A percentile compares a stretch with the other conserved stretches of the same genome.
Evolutionary conservation across 2,329 filamentous ascomycete genomes (phyloP).

Genomic region (Alternaria incomplexa): DNA sequence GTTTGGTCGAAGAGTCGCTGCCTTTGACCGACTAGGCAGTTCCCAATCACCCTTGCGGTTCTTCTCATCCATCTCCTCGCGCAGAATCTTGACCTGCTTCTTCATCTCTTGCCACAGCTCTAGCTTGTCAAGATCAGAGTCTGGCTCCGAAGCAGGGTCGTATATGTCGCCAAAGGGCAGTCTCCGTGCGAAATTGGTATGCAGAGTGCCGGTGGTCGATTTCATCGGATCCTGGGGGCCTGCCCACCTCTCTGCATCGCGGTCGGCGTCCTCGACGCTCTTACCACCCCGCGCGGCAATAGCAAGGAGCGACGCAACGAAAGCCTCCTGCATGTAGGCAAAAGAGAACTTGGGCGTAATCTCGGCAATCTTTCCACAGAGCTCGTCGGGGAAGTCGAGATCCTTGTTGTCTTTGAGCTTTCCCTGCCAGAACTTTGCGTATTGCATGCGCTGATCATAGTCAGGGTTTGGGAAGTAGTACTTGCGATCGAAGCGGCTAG

Average conservation of each 20-base stretch:
- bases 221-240: slow-evolving; percentile 37
- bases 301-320: slow-evolving; percentile 49
- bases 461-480: slow-evolving; percentile 54
- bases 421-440: slow-evolving; percentile 54
- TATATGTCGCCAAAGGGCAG: neutral
- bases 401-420: slow-evolving; percentile 48
- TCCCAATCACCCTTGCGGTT: neutral
- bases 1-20: neutral
- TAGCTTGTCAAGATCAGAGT: slow-evolving; percentile 43
- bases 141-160: neutral
- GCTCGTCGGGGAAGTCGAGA: slow-evolving; percentile 50
- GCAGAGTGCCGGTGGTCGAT: slow-evolving; percentile 7
- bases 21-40: slow-evolving; percentile 2
- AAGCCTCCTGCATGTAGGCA: slow-evolving; percentile 55
- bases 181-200: slow-evolving; percentile 9
- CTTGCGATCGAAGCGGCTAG: slow-evolving; percentile 56
- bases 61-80: slow-evolving; percentile 48
- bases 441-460: slow-evolving; percentile 48
- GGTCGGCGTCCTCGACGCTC: slow-evolving; percentile 7
- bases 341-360: slow-evolving; percentile 55
- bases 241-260: slow-evolving; percentile 26
- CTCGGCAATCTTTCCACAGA: slow-evolving; percentile 49
- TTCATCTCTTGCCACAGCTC: slow-evolving; percentile 52
- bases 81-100: slow-evolving; percentile 51
- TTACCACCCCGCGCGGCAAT: slow-evolving; percentile 37